phyloP scores from a whole-genome alignment of 139 green algal species.

The Pycnococcus provasolii region DNA sequence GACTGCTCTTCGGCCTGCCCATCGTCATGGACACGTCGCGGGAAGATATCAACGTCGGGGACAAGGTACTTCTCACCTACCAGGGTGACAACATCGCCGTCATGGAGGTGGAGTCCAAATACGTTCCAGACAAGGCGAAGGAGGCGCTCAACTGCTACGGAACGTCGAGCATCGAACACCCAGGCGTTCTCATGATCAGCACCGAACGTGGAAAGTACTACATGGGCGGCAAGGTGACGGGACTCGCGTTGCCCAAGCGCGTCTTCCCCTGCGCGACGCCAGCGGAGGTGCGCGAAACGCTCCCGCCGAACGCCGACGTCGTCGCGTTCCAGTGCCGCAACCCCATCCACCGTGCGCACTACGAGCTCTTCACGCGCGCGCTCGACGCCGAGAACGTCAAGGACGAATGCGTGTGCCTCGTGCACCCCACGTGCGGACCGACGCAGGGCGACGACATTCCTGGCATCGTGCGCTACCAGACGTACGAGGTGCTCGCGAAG shows the following conservation, averaged over 20 bases:
- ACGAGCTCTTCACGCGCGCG: slow-evolving; percentile 74
- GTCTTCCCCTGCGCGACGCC: slow-evolving; percentile 64
- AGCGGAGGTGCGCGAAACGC: slow-evolving; percentile 47
- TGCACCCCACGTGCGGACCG: slow-evolving; percentile 66
- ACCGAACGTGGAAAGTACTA: slow-evolving; percentile 75
- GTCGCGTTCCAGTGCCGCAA: slow-evolving; percentile 72
- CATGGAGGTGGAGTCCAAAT: slow-evolving; percentile 48
- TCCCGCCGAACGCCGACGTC: slow-evolving; percentile 49
- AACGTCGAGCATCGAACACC: slow-evolving; percentile 65
- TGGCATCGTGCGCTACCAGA: slow-evolving; percentile 71
- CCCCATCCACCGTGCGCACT: slow-evolving; percentile 70
- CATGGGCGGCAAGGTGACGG: slow-evolving; percentile 34
- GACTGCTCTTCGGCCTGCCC: slow-evolving; percentile 57
- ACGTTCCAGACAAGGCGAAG: slow-evolving; percentile 47
- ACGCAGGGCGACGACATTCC: slow-evolving; percentile 92
- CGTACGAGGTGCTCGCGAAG: slow-evolving; percentile 68
- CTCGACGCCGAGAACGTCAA: slow-evolving; percentile 59
- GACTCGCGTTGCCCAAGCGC: slow-evolving; percentile 28
- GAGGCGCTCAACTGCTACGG: slow-evolving; percentile 67
- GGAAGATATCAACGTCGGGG: slow-evolving; percentile 42
- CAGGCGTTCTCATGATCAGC: slow-evolving; percentile 64
- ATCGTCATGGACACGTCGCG: slow-evolving; percentile 66
- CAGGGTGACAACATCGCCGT: slow-evolving; percentile 48
- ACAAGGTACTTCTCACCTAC: slow-evolving; percentile 14
- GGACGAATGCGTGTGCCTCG: background rate